phyloP scores from a whole-genome alignment of 306 rosid genomes.

The Corylus heterophylla region DNA sequence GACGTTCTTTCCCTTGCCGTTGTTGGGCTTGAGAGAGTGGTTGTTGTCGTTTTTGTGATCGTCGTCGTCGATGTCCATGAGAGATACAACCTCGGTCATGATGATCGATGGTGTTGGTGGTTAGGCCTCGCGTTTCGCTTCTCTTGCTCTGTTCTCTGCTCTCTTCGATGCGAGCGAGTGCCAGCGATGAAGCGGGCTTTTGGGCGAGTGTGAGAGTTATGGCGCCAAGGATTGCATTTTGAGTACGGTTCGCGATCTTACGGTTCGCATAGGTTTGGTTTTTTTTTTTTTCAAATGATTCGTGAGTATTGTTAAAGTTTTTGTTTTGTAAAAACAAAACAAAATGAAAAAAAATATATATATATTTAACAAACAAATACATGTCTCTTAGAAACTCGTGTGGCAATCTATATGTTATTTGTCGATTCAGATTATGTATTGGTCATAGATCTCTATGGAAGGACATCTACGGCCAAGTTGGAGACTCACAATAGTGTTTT shows the following conservation, averaged over 20 bases:
- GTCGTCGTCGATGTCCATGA: constrained; percentile 68
- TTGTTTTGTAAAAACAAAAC: too few species aligned
- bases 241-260: too few species aligned
- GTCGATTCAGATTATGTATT: too few species aligned
- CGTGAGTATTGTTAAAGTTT: too few species aligned
- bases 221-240: background rate
- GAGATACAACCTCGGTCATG: constrained; percentile 52
- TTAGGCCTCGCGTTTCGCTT: background rate
- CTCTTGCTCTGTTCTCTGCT: background rate
- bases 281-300: too few species aligned
- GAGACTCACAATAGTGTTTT: too few species aligned
- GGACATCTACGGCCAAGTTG: too few species aligned
- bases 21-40: constrained; percentile 18
- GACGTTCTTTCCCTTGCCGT: constrained; percentile 48
- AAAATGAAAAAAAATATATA: too few species aligned
- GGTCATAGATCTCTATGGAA: too few species aligned
- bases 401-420: too few species aligned
- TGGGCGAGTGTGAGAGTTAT: background rate
- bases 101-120: background rate
- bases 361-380: too few species aligned
- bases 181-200: background rate
- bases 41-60: constrained; percentile 1
- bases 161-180: background rate
- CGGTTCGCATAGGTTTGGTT: background rate
- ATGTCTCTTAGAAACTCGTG: too few species aligned